Conservation (phyloP, 768 basidiomycete species). For the Albatrellus ellisii region DNA sequence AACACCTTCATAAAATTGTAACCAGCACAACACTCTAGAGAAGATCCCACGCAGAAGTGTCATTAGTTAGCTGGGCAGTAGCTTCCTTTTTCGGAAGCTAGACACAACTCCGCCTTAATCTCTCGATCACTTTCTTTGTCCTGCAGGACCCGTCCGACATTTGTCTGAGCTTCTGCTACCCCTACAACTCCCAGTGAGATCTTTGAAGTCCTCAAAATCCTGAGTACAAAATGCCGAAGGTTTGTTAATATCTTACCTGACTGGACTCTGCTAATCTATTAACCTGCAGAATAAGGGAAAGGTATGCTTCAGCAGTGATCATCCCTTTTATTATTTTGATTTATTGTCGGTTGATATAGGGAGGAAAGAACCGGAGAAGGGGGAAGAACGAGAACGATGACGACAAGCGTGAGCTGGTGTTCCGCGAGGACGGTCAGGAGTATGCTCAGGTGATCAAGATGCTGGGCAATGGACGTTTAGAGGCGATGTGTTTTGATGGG, state of each 20-base stretch:
- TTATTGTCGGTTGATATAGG: slow-evolving; percentile 33
- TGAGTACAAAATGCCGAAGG: slow-evolving; percentile 13
- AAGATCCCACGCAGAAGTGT: too few species aligned
- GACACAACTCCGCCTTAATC: too few species aligned
- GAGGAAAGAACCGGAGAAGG: slow-evolving; percentile 97
- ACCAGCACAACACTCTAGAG: too few species aligned
- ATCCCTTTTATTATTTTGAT: slow-evolving; percentile 1
- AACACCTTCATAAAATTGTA: too few species aligned
- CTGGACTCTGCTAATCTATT: neutral
- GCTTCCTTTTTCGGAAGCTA: too few species aligned
- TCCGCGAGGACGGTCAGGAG: slow-evolving; percentile 98
- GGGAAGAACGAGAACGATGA: slow-evolving; percentile 99
- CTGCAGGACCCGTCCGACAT: too few species aligned
- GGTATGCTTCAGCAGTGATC: slow-evolving; percentile 22
- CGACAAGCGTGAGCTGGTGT: slow-evolving; percentile 96
- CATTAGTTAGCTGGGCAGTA: too few species aligned
- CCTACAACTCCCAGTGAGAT: too few species aligned
- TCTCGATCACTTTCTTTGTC: too few species aligned
- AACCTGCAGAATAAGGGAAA: slow-evolving; percentile 57
- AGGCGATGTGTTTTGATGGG: slow-evolving; percentile 96
- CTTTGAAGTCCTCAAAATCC: too few species aligned
- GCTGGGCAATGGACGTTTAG: slow-evolving; percentile 94
- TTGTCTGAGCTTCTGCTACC: too few species aligned
- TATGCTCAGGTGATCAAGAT: slow-evolving; percentile 98
- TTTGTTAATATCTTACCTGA: neutral